These are phyloP conservation scores for Suhomyces bribrorum DNA, from an alignment of 1,139 yeast species.

Conservation along the genomic window DNA sequence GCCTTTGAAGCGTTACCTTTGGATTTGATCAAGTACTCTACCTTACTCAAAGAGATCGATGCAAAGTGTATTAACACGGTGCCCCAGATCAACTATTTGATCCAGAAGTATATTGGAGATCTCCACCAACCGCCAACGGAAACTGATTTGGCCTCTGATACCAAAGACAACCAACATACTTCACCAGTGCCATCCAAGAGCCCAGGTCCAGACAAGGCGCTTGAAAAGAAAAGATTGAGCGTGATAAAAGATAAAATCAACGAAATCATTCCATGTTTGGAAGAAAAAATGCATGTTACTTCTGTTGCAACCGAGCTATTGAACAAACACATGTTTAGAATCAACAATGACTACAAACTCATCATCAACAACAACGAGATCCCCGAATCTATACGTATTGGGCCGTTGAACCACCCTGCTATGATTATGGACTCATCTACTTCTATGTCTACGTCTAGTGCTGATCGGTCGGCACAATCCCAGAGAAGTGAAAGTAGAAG, in stretches of 20 bases:
- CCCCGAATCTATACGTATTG: conserved; percentile 63
- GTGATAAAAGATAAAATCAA: conserved; percentile 51
- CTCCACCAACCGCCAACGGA: conserved; percentile 30
- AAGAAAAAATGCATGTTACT: conserved; percentile 97
- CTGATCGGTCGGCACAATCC: conserved; percentile 60
- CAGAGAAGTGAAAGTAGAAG: conserved; percentile 81
- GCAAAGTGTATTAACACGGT: conserved; percentile 83
- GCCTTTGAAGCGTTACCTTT: conserved; percentile 88
- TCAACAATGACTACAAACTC: conserved; percentile 76
- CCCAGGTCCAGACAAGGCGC: conserved; percentile 1
- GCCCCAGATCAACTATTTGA: conserved; percentile 64
- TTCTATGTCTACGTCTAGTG: conserved; percentile 34
- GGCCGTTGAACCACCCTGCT: conserved; percentile 90
- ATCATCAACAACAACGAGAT: conserved; percentile 73
- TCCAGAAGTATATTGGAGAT: conserved; percentile 53
- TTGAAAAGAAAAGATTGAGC: conserved; percentile 22
- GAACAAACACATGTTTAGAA: conserved; percentile 64
- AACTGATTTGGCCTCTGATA: too few relatives aligned
- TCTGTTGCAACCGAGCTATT: conserved; percentile 84
- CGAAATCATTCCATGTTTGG: conserved; percentile 88
- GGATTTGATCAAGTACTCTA: conserved; percentile 82
- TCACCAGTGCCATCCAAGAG: background rate
- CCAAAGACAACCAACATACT: too few relatives aligned
- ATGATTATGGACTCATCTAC: conserved; percentile 57
- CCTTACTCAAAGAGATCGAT: conserved; percentile 87